These are phyloP conservation scores for Rhynchosporium graminicola DNA, from an alignment of 2,329 filamentous ascomycete species.

Conservation along the genomic window DNA sequence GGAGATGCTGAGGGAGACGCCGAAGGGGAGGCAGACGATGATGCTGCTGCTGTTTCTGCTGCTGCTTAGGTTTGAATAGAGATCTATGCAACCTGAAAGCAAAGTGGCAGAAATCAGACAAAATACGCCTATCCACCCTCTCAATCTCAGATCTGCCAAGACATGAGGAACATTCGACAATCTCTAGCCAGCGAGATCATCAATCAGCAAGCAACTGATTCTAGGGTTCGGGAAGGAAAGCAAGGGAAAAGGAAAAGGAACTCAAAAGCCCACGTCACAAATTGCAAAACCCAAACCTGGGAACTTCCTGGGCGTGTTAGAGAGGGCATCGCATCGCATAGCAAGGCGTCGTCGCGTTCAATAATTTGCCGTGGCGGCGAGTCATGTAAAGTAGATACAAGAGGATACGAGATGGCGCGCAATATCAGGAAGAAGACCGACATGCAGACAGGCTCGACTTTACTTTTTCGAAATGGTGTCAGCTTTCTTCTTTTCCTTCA, in stretches of 20 bases:
- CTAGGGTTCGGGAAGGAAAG: neutral
- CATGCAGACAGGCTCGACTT: no score
- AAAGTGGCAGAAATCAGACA: neutral
- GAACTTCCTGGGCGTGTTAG: no score
- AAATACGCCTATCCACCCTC: neutral
- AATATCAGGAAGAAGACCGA: no score
- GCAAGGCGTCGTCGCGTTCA: conserved; percentile 11
- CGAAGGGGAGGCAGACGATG: conserved; percentile 9
- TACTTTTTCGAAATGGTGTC: no score
- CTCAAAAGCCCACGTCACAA: neutral
- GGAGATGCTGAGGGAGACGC: conserved; percentile 26
- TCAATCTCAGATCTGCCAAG: neutral
- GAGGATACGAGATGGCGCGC: neutral
- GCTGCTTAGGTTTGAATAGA: conserved; percentile 11
- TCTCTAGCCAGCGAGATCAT: no score
- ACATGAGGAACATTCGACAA: no score
- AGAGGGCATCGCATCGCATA: neutral
- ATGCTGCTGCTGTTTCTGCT: neutral
- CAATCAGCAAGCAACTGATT: no score
- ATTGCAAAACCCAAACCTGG: no score
- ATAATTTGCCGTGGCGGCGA: neutral
- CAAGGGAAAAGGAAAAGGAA: no score
- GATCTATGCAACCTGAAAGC: neutral
- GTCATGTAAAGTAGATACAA: neutral
- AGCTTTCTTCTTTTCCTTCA: no score